Percentiles rank a stretch among this genome's conserved stretches.
Evolutionary conservation across 345 rosid genomes (phyloP).

Genomic region (Gossypium stocksii): DNA sequence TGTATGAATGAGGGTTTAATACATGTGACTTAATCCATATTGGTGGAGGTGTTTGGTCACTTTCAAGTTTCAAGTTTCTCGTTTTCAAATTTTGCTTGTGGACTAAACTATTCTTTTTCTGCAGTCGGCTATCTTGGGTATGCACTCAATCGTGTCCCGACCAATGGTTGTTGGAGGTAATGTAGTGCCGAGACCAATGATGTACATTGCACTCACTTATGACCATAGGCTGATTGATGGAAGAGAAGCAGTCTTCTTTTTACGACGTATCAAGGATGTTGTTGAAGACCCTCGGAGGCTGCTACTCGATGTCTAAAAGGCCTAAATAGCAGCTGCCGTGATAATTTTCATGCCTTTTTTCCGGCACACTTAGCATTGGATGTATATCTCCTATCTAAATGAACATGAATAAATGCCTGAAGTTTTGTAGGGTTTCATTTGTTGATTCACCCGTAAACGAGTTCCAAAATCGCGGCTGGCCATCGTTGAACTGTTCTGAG

Average conservation of each 20-base stretch:
- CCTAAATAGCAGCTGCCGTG: conserved; percentile 3
- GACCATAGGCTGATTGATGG: conserved; percentile 90
- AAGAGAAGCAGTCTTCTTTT: conserved; percentile 86
- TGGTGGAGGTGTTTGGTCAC: not conserved
- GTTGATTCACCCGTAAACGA: conserved; percentile 16
- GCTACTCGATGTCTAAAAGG: conserved; percentile 62
- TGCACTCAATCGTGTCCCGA: conserved; percentile 81
- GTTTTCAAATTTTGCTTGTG: not conserved
- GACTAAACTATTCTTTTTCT: not conserved
- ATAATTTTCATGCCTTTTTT: not conserved
- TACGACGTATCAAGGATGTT: conserved; percentile 85
- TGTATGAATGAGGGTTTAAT: not conserved
- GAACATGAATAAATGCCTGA: conserved; percentile 27
- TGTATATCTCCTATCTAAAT: not conserved
- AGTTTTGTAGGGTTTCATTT: conserved; percentile 33
- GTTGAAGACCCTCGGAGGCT: conserved; percentile 87
- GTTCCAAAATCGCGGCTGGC: conserved; percentile 32
- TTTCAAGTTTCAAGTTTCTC: not conserved
- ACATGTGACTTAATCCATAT: not conserved
- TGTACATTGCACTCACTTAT: conserved; percentile 83
- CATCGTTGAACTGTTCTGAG: conserved; percentile 15
- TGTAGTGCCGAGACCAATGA: conserved; percentile 87
- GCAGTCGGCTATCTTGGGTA: conserved; percentile 90
- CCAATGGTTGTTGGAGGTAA: conserved; percentile 82
- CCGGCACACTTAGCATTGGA: not conserved